Percentiles rank a stretch among this genome's conserved stretches.
Evolutionary conservation across 805 yeast species (phyloP).

Genomic region (Yamadazyma sp.): DNA sequence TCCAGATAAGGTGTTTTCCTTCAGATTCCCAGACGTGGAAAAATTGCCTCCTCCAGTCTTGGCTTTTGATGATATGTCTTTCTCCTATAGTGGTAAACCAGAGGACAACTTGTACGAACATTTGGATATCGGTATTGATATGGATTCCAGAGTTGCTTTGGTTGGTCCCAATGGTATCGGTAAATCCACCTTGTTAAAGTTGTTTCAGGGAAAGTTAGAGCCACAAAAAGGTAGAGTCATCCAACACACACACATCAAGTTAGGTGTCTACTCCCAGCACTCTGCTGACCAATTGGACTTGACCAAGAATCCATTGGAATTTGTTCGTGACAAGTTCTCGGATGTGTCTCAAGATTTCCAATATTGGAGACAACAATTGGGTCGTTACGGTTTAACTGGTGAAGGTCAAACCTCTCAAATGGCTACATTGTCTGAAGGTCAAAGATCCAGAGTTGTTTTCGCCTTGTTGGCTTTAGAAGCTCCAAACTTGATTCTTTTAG

Average conservation of each 20-base stretch:
- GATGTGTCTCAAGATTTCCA: slow-evolving; percentile 94
- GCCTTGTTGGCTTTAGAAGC: slow-evolving; percentile 92
- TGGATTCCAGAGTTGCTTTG: slow-evolving; percentile 97
- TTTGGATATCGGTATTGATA: slow-evolving; percentile 96
- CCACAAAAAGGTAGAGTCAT: slow-evolving; percentile 95
- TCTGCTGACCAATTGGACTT: slow-evolving; percentile 97
- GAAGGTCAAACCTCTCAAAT: slow-evolving; percentile 98
- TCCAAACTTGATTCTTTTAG: slow-evolving; percentile 91
- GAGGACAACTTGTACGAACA: slow-evolving; percentile 88
- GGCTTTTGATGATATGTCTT: slow-evolving; percentile 92
- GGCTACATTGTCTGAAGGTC: slow-evolving; percentile 99
- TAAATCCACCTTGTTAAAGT: slow-evolving; percentile 90
- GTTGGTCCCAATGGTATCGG: slow-evolving; percentile 99
- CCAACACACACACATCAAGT: slow-evolving; percentile 94
- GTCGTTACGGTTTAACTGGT: slow-evolving; percentile 98
- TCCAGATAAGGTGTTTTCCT: slow-evolving; percentile 89
- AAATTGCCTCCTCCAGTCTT: slow-evolving; percentile 98
- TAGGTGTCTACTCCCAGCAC: slow-evolving; percentile 99
- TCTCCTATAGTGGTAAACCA: slow-evolving; percentile 78
- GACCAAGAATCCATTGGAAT: slow-evolving; percentile 92
- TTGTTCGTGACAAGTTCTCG: slow-evolving; percentile 92
- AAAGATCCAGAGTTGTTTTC: slow-evolving; percentile 97
- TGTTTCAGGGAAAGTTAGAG: slow-evolving; percentile 91
- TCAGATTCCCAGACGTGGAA: slow-evolving; percentile 92
- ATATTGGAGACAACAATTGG: slow-evolving; percentile 97